These are phyloP conservation scores for Chlorophyllum brunneum DNA, from an alignment of 768 basidiomycete species.

Conservation along the genomic window DNA sequence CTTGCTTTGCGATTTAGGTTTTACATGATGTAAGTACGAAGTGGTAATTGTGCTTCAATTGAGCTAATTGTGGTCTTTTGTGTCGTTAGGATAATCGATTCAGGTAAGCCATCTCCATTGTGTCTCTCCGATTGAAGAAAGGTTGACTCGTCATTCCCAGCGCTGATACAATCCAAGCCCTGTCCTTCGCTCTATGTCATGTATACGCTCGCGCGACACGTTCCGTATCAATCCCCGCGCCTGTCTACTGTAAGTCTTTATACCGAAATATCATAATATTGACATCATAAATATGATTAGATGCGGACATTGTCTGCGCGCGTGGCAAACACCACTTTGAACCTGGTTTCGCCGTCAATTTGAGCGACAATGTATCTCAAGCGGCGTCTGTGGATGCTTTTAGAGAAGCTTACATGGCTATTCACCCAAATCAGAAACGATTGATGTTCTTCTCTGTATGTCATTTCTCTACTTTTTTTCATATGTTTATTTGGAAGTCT, in stretches of 20 bases:
- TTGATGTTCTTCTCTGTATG: slow-evolving; percentile 41
- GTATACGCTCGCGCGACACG: slow-evolving; percentile 75
- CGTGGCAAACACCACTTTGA: slow-evolving; percentile 30
- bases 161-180: slow-evolving; percentile 62
- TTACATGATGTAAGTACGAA: slow-evolving; percentile 29
- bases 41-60: neutral
- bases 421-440: slow-evolving; percentile 27
- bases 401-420: slow-evolving; percentile 45
- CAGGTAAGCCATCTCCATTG: slow-evolving; percentile 30
- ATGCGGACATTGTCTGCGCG: slow-evolving; percentile 67
- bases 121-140: neutral
- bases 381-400: slow-evolving; percentile 40
- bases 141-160: slow-evolving; percentile 25
- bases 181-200: slow-evolving; percentile 70
- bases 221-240: slow-evolving; percentile 77
- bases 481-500: neutral
- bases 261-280: neutral
- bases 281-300: slow-evolving; percentile 28
- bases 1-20: slow-evolving; percentile 24
- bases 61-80: neutral
- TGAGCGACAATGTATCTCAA: slow-evolving; percentile 35
- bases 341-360: slow-evolving; percentile 42
- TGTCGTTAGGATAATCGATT: slow-evolving; percentile 48
- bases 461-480: neutral
- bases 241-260: slow-evolving; percentile 61